Conservation (phyloP, 306 rosid species). For the Rubus parviflorus region DNA sequence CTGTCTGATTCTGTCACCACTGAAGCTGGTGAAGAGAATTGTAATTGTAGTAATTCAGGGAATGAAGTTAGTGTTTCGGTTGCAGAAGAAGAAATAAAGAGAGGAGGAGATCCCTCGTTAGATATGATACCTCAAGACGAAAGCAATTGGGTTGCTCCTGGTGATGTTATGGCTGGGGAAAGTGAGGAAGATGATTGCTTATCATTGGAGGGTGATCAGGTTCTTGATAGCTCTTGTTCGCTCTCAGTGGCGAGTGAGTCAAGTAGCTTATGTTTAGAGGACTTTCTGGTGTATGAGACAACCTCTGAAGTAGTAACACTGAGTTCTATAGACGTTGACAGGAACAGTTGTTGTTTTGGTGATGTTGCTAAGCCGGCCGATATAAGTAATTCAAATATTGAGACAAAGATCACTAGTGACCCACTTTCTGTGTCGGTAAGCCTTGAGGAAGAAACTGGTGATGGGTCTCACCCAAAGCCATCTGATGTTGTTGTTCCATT, state of each 20-base stretch:
- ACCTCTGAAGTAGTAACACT: constrained; percentile 47
- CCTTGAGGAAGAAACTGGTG: constrained; percentile 50
- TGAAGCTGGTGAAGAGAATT: constrained; percentile 46
- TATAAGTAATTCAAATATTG: constrained; percentile 35
- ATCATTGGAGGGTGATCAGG: constrained; percentile 66
- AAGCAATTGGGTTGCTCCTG: constrained; percentile 36
- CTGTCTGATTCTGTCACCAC: constrained; percentile 51
- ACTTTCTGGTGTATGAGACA: constrained; percentile 53
- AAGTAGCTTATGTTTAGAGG: constrained; percentile 74
- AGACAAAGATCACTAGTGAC: constrained; percentile 37
- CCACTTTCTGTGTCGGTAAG: constrained; percentile 45
- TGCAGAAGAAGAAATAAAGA: constrained; percentile 40
- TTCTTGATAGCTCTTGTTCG: constrained; percentile 67
- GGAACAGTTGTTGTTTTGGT: constrained; percentile 38
- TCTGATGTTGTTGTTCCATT: constrained; percentile 41
- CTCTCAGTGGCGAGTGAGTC: constrained; percentile 68
- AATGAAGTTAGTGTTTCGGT: constrained; percentile 42
- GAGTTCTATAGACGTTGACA: constrained; percentile 41
- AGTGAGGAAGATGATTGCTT: constrained; percentile 74
- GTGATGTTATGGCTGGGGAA: constrained; percentile 39
- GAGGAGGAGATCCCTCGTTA: constrained; percentile 30
- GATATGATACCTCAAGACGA: constrained; percentile 52
- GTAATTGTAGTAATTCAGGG: constrained; percentile 40
- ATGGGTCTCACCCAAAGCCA: constrained; percentile 36
- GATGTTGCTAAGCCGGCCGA: constrained; percentile 38